Percentiles rank a stretch among this genome's conserved stretches.
These are phyloP conservation scores for Butyriboletus loyo DNA, from an alignment of 768 basidiomycete species.

Conservation along the genomic window DNA sequence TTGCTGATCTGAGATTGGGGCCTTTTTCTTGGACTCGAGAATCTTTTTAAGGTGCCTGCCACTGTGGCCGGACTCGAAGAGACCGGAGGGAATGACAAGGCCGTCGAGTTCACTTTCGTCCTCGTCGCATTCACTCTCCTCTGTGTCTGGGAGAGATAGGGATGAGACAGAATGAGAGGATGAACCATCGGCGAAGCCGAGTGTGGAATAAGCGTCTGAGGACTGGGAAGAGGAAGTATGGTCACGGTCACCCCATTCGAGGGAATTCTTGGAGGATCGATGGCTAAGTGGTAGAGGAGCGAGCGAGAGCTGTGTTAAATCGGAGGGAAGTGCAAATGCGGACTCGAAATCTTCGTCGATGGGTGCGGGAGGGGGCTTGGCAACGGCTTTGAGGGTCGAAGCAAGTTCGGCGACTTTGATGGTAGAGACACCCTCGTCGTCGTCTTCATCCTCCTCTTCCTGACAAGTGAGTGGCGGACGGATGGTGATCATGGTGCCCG, in stretches of 20 bases:
- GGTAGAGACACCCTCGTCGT: constrained; percentile 80
- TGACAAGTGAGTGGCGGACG: constrained; percentile 57
- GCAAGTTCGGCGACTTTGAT: constrained; percentile 67
- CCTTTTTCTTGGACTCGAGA: constrained; percentile 52
- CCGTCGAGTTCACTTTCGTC: constrained; percentile 79
- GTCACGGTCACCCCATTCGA: constrained; percentile 86
- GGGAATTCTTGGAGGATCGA: constrained; percentile 76
- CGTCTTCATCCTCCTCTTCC: constrained; percentile 57
- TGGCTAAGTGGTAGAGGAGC: constrained; percentile 73
- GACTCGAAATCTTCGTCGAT: constrained; percentile 79
- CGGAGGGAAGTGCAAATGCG: constrained; percentile 75
- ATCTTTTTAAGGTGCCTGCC: constrained; percentile 48
- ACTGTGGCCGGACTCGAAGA: constrained; percentile 72
- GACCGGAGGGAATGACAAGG: constrained; percentile 67
- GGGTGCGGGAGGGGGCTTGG: constrained; percentile 36
- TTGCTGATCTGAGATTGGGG: constrained; percentile 52
- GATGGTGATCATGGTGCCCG: constrained; percentile 45
- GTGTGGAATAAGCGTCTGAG: constrained; percentile 81
- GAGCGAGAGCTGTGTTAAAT: constrained; percentile 79
- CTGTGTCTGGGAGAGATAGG: constrained; percentile 61
- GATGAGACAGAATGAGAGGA: constrained; percentile 73
- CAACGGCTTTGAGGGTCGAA: constrained; percentile 31
- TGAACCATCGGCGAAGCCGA: constrained; percentile 70
- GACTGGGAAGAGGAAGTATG: constrained; percentile 81
- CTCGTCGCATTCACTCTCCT: constrained; percentile 65